Evolutionary conservation across 208 protist species (phyloP).

Genomic region (Acanthamoeba divionensis): DNA sequence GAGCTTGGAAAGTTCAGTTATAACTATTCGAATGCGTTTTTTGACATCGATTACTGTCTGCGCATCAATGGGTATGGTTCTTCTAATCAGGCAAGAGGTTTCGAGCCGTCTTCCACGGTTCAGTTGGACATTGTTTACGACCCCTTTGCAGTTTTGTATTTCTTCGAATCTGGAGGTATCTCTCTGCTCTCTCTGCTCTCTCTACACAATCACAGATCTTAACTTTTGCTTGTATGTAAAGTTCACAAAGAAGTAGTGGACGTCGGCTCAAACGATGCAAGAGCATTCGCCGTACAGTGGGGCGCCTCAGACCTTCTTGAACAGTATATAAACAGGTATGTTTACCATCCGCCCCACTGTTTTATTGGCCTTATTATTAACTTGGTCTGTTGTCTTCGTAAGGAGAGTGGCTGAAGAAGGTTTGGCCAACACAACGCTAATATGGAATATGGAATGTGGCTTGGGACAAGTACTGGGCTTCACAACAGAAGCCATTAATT

Average conservation of each 20-base stretch:
- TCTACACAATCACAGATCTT: neutral
- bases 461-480: constrained; percentile 58
- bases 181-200: neutral
- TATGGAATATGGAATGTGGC: constrained; percentile 61
- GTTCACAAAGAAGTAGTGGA: neutral
- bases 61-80: neutral
- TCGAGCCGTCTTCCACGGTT: neutral
- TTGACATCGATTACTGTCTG: neutral
- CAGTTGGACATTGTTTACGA: neutral
- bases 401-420: neutral
- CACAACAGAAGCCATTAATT: constrained; percentile 60
- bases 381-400: neutral
- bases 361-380: neutral
- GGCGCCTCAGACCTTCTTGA: neutral
- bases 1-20: neutral
- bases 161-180: neutral
- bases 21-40: neutral
- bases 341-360: neutral
- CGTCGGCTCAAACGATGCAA: neutral
- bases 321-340: neutral
- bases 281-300: neutral
- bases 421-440: constrained; percentile 11
- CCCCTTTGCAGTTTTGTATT: neutral
- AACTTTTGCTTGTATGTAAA: neutral
- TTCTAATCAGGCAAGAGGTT: neutral